Evolutionary conservation across 2,329 filamentous ascomycete genomes (phyloP).

Genomic region (Paraphoma chrysanthemicola): DNA sequence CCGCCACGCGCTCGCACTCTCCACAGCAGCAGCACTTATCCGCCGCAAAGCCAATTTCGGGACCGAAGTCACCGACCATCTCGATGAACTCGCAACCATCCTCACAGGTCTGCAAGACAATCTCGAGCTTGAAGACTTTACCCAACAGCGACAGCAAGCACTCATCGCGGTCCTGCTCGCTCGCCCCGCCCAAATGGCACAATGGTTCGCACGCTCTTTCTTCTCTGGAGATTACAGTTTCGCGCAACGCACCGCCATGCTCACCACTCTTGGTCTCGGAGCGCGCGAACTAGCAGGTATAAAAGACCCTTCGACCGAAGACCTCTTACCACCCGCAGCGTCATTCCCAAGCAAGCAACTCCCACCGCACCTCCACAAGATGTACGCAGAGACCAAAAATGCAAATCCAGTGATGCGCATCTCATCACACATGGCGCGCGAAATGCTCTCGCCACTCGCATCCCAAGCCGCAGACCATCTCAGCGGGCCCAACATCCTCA

Average conservation of each 20-base stretch:
- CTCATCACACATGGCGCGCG: slow-evolving; percentile 69
- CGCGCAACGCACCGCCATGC: slow-evolving; percentile 79
- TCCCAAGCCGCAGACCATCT: slow-evolving; percentile 79
- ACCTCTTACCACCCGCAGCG: slow-evolving; percentile 45
- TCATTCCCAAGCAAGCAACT: slow-evolving; percentile 83
- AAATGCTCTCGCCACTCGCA: slow-evolving; percentile 82
- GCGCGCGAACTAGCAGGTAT: slow-evolving; percentile 86
- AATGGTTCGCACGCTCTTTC: slow-evolving; percentile 83
- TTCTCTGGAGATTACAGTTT: slow-evolving; percentile 94
- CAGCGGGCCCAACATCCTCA: slow-evolving; percentile 82
- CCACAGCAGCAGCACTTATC: slow-evolving; percentile 79
- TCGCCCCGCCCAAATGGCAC: slow-evolving; percentile 77
- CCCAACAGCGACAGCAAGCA: slow-evolving; percentile 75
- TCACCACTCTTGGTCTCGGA: slow-evolving; percentile 81
- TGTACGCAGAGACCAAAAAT: slow-evolving; percentile 63
- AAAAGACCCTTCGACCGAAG: slow-evolving; percentile 61
- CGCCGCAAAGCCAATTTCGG: slow-evolving; percentile 88
- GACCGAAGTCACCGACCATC: slow-evolving; percentile 83
- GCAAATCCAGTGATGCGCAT: slow-evolving; percentile 71
- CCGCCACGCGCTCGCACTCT: slow-evolving; percentile 78
- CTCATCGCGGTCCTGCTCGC: slow-evolving; percentile 83
- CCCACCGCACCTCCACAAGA: slow-evolving; percentile 73
- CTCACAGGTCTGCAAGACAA: slow-evolving; percentile 85
- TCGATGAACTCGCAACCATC: slow-evolving; percentile 77
- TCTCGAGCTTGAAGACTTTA: slow-evolving; percentile 76